Conservation (phyloP, 805 yeast species). For the Metahyphopichia silvanorum region DNA sequence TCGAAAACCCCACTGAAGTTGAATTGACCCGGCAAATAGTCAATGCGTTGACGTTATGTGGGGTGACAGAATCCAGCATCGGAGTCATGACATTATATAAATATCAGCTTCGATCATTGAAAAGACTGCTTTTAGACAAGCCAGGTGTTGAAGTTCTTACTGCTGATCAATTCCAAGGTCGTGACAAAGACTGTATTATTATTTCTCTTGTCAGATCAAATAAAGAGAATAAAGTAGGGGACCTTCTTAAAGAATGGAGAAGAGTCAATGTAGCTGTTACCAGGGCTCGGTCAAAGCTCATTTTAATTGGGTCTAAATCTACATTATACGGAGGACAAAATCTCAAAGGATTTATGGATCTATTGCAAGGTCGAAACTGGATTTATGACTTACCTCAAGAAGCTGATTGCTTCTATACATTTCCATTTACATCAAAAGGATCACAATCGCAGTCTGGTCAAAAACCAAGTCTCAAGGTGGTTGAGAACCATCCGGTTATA, state of each 20-base stretch:
- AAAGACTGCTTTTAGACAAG: constrained; percentile 19
- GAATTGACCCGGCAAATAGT: constrained; percentile 60
- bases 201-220: constrained; percentile 89
- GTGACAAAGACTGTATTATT: constrained; percentile 89
- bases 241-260: constrained; percentile 81
- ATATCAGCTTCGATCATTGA: constrained; percentile 57
- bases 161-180: constrained; percentile 94
- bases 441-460: constrained; percentile 1
- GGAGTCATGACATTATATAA: constrained; percentile 91
- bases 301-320: constrained; percentile 74
- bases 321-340: constrained; percentile 55
- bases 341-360: constrained; percentile 56
- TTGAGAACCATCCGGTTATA: constrained; percentile 19
- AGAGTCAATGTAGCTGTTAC: constrained; percentile 94
- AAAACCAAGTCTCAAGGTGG: constrained; percentile 6
- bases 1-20: constrained; percentile 74
- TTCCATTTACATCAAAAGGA: constrained; percentile 8
- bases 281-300: constrained; percentile 78
- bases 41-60: constrained; percentile 53
- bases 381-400: constrained; percentile 49
- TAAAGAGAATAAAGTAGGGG: constrained; percentile 62
- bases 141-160: constrained; percentile 73
- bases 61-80: constrained; percentile 55
- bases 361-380: constrained; percentile 63
- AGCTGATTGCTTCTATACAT: constrained; percentile 37